Conservation (phyloP, 108 stramenopile species). For the Thalassiosira profunda region DNA sequence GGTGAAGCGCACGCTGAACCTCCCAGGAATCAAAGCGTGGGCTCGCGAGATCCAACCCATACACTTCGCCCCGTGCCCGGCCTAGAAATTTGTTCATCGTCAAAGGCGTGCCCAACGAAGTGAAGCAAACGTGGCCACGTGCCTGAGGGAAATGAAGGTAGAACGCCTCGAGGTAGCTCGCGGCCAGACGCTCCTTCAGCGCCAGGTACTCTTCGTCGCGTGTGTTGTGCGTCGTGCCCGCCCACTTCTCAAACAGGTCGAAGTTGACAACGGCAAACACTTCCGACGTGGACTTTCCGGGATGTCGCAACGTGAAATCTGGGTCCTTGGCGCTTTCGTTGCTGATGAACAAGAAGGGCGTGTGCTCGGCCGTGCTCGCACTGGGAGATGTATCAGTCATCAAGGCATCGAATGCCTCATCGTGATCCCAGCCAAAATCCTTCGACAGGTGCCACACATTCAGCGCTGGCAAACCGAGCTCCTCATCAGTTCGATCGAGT, state of each 20-base stretch:
- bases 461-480: slow-evolving; percentile 25
- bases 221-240: slow-evolving; percentile 16
- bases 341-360: slow-evolving; percentile 55
- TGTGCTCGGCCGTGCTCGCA: slow-evolving; percentile 28
- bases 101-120: slow-evolving; percentile 51
- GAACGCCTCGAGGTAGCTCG: slow-evolving; percentile 34
- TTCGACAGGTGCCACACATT: slow-evolving; percentile 53
- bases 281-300: slow-evolving; percentile 39
- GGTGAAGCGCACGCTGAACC: slow-evolving; percentile 38
- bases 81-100: slow-evolving; percentile 51
- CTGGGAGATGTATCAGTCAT: background rate
- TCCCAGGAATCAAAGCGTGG: slow-evolving; percentile 22
- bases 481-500: slow-evolving; percentile 10
- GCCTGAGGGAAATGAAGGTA: slow-evolving; percentile 33
- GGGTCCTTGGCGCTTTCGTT: slow-evolving; percentile 57
- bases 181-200: slow-evolving; percentile 23
- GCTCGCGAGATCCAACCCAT: slow-evolving; percentile 24
- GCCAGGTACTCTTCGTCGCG: slow-evolving; percentile 32
- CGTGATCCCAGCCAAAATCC: slow-evolving; percentile 34
- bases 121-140: slow-evolving; percentile 37
- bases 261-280: slow-evolving; percentile 38
- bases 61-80: slow-evolving; percentile 36
- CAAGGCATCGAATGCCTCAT: slow-evolving; percentile 28
- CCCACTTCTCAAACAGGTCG: slow-evolving; percentile 49
- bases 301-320: slow-evolving; percentile 22